phyloP scores from a whole-genome alignment of 2,329 filamentous ascomycete species.

The Colletotrichum sp. region DNA sequence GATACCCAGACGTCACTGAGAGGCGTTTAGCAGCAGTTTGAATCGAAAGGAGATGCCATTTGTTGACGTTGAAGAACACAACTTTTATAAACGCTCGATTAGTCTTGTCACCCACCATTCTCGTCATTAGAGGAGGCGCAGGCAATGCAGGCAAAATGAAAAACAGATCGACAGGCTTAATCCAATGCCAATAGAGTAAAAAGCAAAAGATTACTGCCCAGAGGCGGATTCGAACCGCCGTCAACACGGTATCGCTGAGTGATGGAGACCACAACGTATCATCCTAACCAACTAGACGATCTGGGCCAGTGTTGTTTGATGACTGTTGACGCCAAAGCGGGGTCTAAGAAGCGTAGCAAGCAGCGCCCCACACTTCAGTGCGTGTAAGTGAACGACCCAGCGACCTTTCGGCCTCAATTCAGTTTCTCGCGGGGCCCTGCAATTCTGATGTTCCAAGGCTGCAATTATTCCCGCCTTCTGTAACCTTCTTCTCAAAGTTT shows the following conservation, averaged over 20 bases:
- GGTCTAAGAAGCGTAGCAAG: neutral
- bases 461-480: neutral
- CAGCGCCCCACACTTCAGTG: neutral
- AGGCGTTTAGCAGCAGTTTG: neutral
- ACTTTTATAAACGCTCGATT: neutral
- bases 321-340: rapidly evolving
- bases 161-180: no score
- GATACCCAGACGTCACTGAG: neutral
- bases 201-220: slow-evolving; percentile 3
- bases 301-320: neutral
- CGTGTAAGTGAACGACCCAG: neutral
- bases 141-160: neutral
- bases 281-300: slow-evolving; percentile 25
- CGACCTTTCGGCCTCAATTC: neutral
- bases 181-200: neutral
- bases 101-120: neutral
- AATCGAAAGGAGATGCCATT: neutral
- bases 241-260: slow-evolving; percentile 19
- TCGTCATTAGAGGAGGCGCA: neutral
- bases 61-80: neutral
- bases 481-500: neutral
- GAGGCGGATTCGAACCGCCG: slow-evolving; percentile 24
- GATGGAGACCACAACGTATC: slow-evolving; percentile 22
- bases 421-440: neutral
- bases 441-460: neutral